Base-by-base conservation (phyloP, 2,329 filamentous ascomycete species). In the Venturia effusa region DNA sequence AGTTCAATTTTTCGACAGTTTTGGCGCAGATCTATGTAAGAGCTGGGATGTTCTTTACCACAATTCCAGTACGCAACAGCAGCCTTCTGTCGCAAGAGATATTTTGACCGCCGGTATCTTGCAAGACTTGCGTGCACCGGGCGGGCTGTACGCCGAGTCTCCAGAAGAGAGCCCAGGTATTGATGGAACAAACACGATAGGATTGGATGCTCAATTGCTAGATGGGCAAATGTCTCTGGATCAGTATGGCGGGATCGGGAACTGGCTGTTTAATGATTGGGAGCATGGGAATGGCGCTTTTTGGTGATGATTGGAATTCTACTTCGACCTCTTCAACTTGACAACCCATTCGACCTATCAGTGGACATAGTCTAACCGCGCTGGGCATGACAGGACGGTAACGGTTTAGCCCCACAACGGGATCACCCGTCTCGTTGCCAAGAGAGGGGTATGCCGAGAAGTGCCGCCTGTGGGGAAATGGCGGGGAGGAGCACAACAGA, bases 181-280 rank as follows among this genome's bases (percentile, higher is more conserved):
- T 8, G 45, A 63, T 57, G 61, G 65, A 2, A 45, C 61, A 11
- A 43, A 62, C n/a, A 66, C 62, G 11, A 59, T 66, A 27, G 65
- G 64, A 7, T 54, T 70, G 11, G 72, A 72, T 55, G 69, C 71
- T 10, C 71, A 68, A 7, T 32, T 73, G n/a, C 62, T 73, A n/a
- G 70, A 73, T 51, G 68, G 70, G 15, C 70, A 72, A 54, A 68
- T 71, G 22, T 72, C 68, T 68, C 69, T 73, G 34, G 68, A 67
- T 7, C 69, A 68, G 11, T 72, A 72, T 51, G 69, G 68, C 27
- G 70, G 68, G 3, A 68, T 71, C 64, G 70, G 70, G 13, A 72
- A 72, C 55, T 74, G 71, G 72, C 64, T 73, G 39, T 70, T 72
- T 66, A 68, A 69, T n/a, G 71, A 74, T 62, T 74, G 71, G 71